Evolutionary conservation across 2,329 filamentous ascomycete species (phyloP).

Genomic region (Phaeophleospora eucalypticola): DNA sequence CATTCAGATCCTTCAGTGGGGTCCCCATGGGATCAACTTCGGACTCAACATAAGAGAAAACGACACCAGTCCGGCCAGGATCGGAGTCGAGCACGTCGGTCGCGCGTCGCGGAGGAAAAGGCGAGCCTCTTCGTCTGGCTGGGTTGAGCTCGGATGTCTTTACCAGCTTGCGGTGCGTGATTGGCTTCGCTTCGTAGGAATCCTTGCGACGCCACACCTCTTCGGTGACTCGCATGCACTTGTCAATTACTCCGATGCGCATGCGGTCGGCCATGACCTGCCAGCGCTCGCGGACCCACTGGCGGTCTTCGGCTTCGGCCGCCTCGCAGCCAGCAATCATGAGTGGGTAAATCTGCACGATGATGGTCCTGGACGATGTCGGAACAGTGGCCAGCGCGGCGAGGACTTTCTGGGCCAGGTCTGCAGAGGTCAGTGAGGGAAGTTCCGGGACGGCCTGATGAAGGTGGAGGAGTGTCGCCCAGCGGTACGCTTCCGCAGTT

Average conservation of each 20-base stretch:
- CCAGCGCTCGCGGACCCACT: conserved; percentile 64
- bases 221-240: conserved; percentile 59
- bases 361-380: conserved; percentile 57
- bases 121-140: conserved; percentile 23
- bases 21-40: conserved; percentile 11
- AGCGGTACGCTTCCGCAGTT: conserved; percentile 64
- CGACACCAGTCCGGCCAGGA: conserved; percentile 31
- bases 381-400: conserved; percentile 61
- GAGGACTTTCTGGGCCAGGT: conserved; percentile 59
- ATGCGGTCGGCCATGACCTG: conserved; percentile 56
- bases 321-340: conserved; percentile 65
- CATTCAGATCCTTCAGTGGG: conserved; percentile 4
- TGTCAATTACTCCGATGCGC: conserved; percentile 64
- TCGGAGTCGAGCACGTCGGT: conserved; percentile 18
- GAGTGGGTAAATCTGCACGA: conserved; percentile 67
- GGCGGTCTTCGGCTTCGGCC: conserved; percentile 54
- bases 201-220: conserved; percentile 66
- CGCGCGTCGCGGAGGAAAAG: conserved; percentile 16
- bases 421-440: conserved; percentile 53
- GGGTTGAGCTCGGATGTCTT: conserved; percentile 36
- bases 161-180: conserved; percentile 29
- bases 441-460: conserved; percentile 67
- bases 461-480: conserved; percentile 62
- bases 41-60: conserved; percentile 28
- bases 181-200: conserved; percentile 39